Evolutionary conservation across 108 stramenopile genomes (phyloP).

Genomic region (Cyclotella sp.): DNA sequence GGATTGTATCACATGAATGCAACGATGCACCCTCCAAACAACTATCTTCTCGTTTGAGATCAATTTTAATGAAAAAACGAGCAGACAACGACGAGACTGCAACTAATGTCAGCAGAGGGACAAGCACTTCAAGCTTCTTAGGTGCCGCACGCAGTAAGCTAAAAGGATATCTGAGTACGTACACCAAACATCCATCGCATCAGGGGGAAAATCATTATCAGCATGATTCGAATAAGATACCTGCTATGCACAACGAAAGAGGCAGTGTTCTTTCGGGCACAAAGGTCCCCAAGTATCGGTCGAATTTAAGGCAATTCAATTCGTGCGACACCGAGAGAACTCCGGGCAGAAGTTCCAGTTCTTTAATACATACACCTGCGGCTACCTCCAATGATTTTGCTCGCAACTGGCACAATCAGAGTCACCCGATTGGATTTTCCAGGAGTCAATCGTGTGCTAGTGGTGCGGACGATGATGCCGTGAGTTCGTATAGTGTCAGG

Average conservation of each 20-base stretch:
- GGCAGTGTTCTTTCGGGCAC: conserved; percentile 1
- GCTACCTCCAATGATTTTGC: no score
- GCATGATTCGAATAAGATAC: neutral
- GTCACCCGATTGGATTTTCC: no score
- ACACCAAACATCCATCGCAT: neutral
- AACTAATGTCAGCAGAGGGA: neutral
- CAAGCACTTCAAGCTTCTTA: neutral
- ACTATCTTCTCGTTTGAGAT: neutral
- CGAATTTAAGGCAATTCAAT: neutral
- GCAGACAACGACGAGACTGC: neutral
- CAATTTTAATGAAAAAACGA: neutral
- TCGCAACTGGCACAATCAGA: no score
- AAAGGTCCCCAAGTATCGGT: neutral
- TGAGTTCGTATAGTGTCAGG: no score
- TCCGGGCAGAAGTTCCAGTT: neutral
- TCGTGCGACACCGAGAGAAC: neutral
- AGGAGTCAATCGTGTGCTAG: no score
- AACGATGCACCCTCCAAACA: no score
- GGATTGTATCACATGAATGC: no score
- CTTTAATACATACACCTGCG: no score
- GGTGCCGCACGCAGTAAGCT: neutral
- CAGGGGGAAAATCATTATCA: neutral
- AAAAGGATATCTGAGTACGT: conserved; percentile 5
- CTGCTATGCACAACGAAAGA: neutral
- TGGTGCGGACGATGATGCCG: no score